phyloP scores from a whole-genome alignment of 805 yeast genomes.

The Ogataea populi-albae region DNA sequence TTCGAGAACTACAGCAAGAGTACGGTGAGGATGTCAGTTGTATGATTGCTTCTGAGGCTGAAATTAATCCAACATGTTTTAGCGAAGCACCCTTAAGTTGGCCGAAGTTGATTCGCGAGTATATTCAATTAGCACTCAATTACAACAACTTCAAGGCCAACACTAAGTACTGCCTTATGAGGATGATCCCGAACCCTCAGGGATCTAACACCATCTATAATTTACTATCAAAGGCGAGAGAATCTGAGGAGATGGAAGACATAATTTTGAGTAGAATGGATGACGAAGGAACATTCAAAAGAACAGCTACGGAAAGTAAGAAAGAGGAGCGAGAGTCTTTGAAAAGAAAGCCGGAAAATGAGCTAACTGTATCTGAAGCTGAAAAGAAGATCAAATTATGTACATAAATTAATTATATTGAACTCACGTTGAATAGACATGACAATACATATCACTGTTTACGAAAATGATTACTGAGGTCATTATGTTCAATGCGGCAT shows the following conservation, averaged over 20 bases:
- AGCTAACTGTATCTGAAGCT: not conserved
- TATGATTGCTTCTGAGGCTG: slow-evolving; percentile 93
- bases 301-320: slow-evolving; percentile 4
- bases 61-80: slow-evolving; percentile 80
- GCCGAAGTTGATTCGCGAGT: slow-evolving; percentile 54
- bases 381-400: slow-evolving; percentile 9
- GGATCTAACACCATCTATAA: slow-evolving; percentile 47
- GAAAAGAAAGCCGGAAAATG: not conserved
- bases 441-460: slow-evolving; percentile 1
- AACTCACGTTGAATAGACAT: slow-evolving; percentile 1
- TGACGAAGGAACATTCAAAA: slow-evolving; percentile 33
- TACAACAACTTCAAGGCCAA: slow-evolving; percentile 67
- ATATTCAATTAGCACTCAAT: slow-evolving; percentile 47
- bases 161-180: slow-evolving; percentile 75
- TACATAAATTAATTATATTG: too few species aligned
- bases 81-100: slow-evolving; percentile 46
- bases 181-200: slow-evolving; percentile 59
- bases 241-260: slow-evolving; percentile 46
- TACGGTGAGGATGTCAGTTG: slow-evolving; percentile 71
- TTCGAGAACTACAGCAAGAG: slow-evolving; percentile 44
- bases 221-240: slow-evolving; percentile 52
- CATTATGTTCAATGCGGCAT: not conserved
- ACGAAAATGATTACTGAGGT: not conserved
- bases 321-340: slow-evolving; percentile 5
- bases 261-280: slow-evolving; percentile 34